Evolutionary conservation across 148 eudicot genomes (phyloP).

Genomic region (Agrostemma githago): DNA sequence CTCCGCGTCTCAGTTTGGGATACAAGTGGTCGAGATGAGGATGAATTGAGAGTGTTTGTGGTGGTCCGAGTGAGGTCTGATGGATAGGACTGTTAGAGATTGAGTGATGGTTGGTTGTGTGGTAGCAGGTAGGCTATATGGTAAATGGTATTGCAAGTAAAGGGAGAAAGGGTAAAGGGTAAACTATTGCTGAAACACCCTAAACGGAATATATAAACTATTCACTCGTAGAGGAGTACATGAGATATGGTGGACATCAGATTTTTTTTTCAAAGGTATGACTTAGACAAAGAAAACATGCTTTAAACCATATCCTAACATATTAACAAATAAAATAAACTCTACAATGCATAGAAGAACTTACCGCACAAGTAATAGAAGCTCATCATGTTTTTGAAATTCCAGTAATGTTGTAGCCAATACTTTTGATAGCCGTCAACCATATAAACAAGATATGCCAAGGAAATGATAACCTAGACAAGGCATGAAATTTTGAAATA

Average conservation of each 20-base stretch:
- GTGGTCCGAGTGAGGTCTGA: too few relatives aligned
- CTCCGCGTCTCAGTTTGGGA: too few relatives aligned
- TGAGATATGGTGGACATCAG: neutral
- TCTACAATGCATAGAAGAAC: constrained; percentile 17
- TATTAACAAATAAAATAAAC: neutral
- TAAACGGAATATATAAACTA: too few relatives aligned
- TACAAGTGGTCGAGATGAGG: too few relatives aligned
- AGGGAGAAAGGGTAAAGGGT: too few relatives aligned
- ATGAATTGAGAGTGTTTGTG: too few relatives aligned
- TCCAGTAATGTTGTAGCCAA: constrained; percentile 80
- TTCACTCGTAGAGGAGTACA: neutral
- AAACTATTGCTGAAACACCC: too few relatives aligned
- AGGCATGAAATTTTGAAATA: neutral
- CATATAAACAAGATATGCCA: constrained; percentile 73
- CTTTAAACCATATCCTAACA: neutral
- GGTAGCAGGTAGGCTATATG: too few relatives aligned
- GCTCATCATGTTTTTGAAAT: constrained; percentile 62
- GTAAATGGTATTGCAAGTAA: too few relatives aligned
- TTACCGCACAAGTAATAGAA: constrained; percentile 93
- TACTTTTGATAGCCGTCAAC: constrained; percentile 66
- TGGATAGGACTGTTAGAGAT: too few relatives aligned
- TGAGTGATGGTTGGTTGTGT: too few relatives aligned
- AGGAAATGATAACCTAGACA: constrained; percentile 66
- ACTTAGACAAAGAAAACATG: neutral
- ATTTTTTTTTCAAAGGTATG: too few relatives aligned